Evolutionary conservation across 495 filamentous ascomycete genomes (phyloP), one percentile per base, ranked within the genome.

Genomic region (Penicillium odoratum): DNA sequence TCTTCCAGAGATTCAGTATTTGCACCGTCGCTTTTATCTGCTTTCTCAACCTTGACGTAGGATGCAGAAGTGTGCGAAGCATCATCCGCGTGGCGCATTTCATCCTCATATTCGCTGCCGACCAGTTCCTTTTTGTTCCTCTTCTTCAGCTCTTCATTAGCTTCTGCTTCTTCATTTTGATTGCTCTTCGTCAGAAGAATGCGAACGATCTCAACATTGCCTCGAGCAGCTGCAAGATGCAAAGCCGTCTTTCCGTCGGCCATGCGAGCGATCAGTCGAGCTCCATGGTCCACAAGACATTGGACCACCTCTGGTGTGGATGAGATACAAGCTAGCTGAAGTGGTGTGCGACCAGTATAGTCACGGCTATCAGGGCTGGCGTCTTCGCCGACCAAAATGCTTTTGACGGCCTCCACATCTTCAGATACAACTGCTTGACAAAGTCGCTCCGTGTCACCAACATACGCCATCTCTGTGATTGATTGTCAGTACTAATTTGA

Each of bases 351-450:
- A 9, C 91, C 91, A n/a, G 88, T 91, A 61, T 88, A 87, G 61
- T 95, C 90, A 11, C 91, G 75, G 15, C 72, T 72, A 60, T 92
- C 83, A 1, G 84, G 76, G 64, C 89, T 80, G 10, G 79, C 69
- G 10, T 70, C 81, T 54, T 88, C 84, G 60, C 86, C 79, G 2
- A 72, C 63, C 31, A 89, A 82, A 85, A 87, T 92, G 40, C 81
- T 78, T 55, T 83, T 64, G n/a, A 93, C 88, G 51, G 81, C 74
- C 28, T 85, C 79, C 5, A 86, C 54, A 69, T 93, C 84, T 86
- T 90, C 58, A 87, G 85, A 28, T 87, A 90, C 83, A 38, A 95
- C 93, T 0, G 87, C 87, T 60, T 91, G 84, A 64, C 88, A 93
- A 5, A 95, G 75, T 13, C 78, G 72, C 26, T 81, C 83, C 2